Base-by-base conservation (phyloP, 2,329 filamentous ascomycete species). In the Arthrobotrys sphaeroides region DNA sequence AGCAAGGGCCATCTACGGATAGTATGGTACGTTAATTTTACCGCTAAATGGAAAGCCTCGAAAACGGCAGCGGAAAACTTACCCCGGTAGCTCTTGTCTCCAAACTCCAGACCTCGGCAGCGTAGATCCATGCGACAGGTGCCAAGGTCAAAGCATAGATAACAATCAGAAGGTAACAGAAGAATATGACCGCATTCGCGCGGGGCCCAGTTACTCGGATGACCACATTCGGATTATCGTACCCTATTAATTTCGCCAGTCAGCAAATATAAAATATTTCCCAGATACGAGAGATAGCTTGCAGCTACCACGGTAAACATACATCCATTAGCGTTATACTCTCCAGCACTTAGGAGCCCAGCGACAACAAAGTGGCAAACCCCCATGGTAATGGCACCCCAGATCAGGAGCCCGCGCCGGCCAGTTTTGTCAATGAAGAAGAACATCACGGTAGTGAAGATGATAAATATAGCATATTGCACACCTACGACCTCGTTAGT, bases 131-230 rank as follows among this genome's bases (percentile, higher is more conserved):
- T 1, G 83, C 84, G 2, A 85, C 83, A 0, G 85, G 85, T 16
- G 82, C 85, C 85, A 81, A 84, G 33, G 82, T 85, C 12, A 82
- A 83, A 43, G 85, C 84, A 78, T 82, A 86, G 20, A 82, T 83
- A 0, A 87, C 87, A 16, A 90, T 87, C 65, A 90, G 88, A 36
- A 88, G 86, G 77, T 90, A 91, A 0, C 88, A 90, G 78, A 86
- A 89, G 1, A 89, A 88, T 66, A 91, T 88, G 77, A 90, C 85
- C 0, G 86, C 86, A 79, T 86, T 88, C 2, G 86, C 85, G 0
- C 87, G 81, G 0, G 80, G 61, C 20, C 87, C 87, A 0, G 81
- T 81, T 61, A 88, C 85, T 13, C 82, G 80, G 84, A 84, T 86
- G 1, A 83, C 82, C 33, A 87, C 82, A 31, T 83, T 85, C 0